phyloP scores from a whole-genome alignment of 1,284 basidiomycete genomes.

The Pyrrhoderma noxium region DNA sequence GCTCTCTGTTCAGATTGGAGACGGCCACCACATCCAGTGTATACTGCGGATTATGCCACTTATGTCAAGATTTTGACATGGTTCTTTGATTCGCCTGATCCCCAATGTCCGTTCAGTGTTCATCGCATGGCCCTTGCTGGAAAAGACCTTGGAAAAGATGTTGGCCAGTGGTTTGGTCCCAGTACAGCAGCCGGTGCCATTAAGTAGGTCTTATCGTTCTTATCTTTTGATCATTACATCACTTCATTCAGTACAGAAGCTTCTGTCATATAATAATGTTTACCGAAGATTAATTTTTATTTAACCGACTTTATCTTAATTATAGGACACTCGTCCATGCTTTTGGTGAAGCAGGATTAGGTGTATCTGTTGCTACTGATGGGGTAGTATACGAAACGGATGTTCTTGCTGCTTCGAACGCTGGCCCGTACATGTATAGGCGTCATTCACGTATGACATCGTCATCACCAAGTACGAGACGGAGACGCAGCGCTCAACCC shows the following conservation, averaged over 20 bases:
- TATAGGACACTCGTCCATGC: constrained; percentile 67
- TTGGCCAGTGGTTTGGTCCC: constrained; percentile 97
- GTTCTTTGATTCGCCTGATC: constrained; percentile 90
- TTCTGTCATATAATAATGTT: constrained; percentile 1
- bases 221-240: not conserved
- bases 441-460: constrained; percentile 16
- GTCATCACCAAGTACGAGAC: constrained; percentile 11
- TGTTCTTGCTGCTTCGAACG: constrained; percentile 74
- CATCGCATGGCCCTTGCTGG: constrained; percentile 95
- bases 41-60: constrained; percentile 54
- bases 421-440: constrained; percentile 21
- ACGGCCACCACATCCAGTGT: constrained; percentile 52
- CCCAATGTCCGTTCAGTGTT: constrained; percentile 89
- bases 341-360: constrained; percentile 76
- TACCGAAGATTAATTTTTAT: not conserved
- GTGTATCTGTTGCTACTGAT: constrained; percentile 80
- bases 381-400: constrained; percentile 81
- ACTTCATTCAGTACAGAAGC: not conserved
- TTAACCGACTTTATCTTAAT: not conserved
- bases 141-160: constrained; percentile 90
- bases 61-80: constrained; percentile 89
- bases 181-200: constrained; percentile 95
- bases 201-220: constrained; percentile 42
- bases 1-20: constrained; percentile 63
- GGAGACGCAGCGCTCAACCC: constrained; percentile 10